Evolutionary conservation across 1,284 basidiomycete species (phyloP).

Genomic region (Apiotrichum laibachii): DNA sequence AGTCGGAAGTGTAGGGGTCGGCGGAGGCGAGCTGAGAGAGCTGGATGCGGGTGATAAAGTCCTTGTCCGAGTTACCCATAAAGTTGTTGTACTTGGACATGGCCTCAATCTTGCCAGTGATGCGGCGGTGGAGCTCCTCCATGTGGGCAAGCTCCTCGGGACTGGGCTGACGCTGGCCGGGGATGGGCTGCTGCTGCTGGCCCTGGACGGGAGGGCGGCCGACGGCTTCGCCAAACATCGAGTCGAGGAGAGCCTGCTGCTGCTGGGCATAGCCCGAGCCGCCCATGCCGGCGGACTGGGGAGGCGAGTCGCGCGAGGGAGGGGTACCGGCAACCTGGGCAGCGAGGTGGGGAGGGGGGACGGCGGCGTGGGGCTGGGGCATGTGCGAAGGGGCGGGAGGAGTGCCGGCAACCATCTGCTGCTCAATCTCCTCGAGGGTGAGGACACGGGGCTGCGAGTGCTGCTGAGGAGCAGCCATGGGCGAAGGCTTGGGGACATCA

Average conservation of each 20-base stretch:
- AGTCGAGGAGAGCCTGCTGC: constrained; percentile 46
- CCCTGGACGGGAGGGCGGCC: constrained; percentile 14
- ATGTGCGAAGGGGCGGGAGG: constrained; percentile 24
- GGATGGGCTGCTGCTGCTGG: constrained; percentile 14
- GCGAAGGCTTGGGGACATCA: constrained; percentile 12
- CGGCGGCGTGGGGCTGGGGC: constrained; percentile 41
- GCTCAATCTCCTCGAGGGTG: constrained; percentile 52
- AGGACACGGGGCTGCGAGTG: constrained; percentile 29
- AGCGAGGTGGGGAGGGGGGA: constrained; percentile 27
- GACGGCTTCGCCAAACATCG: constrained; percentile 49
- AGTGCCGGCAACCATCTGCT: constrained; percentile 46
- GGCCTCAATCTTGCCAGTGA: constrained; percentile 45
- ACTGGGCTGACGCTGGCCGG: constrained; percentile 21
- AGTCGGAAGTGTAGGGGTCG: constrained; percentile 97
- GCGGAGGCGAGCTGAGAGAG: constrained; percentile 94
- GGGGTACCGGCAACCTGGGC: constrained; percentile 26
- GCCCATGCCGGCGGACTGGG: constrained; percentile 25
- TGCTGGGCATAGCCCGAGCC: constrained; percentile 39
- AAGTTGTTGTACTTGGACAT: constrained; percentile 95
- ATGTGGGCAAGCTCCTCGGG: constrained; percentile 40
- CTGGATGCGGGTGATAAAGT: constrained; percentile 99
- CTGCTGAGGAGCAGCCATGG: constrained; percentile 12
- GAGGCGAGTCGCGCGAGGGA: constrained; percentile 33
- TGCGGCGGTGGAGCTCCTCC: constrained; percentile 37
- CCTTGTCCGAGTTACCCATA: constrained; percentile 90